These are phyloP conservation scores for Aspergillus cejpii DNA, from an alignment of 2,329 filamentous ascomycete genomes.

Conservation along the genomic window DNA sequence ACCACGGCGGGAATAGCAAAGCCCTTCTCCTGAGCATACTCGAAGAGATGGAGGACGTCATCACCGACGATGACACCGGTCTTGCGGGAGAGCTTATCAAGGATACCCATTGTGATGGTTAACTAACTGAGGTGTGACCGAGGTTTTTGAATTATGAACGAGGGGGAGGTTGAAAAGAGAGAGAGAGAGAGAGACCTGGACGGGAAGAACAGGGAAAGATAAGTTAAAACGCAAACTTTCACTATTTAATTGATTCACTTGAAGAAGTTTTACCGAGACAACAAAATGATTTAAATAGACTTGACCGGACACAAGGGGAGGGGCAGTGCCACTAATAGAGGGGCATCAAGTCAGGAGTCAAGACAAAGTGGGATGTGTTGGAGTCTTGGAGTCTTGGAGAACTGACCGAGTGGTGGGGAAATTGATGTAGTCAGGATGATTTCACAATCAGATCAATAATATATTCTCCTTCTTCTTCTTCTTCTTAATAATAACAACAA, in stretches of 20 bases:
- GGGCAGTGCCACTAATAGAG: constrained; percentile 9
- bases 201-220: constrained; percentile 4
- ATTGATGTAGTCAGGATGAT: constrained; percentile 35
- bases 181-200: constrained; percentile 7
- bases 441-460: constrained; percentile 13
- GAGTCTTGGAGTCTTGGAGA: constrained; percentile 12
- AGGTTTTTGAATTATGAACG: constrained; percentile 2
- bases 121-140: not conserved
- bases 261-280: constrained; percentile 21
- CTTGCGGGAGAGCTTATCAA: constrained; percentile 57
- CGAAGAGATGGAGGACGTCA: constrained; percentile 67
- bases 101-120: constrained; percentile 38
- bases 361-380: too few species aligned
- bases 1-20: constrained; percentile 82
- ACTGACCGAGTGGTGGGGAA: constrained; percentile 37
- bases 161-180: constrained; percentile 4
- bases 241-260: too few species aligned
- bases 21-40: constrained; percentile 78
- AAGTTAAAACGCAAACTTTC: too few species aligned
- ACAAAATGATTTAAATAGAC: constrained; percentile 18
- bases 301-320: constrained; percentile 5
- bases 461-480: not conserved
- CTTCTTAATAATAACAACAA: not conserved
- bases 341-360: constrained; percentile 13
- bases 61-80: constrained; percentile 61